A percentile compares a stretch with the other conserved stretches of the same genome.
phyloP scores from a whole-genome alignment of 2,329 filamentous ascomycete species.

The Trichoderma oligosporum region DNA sequence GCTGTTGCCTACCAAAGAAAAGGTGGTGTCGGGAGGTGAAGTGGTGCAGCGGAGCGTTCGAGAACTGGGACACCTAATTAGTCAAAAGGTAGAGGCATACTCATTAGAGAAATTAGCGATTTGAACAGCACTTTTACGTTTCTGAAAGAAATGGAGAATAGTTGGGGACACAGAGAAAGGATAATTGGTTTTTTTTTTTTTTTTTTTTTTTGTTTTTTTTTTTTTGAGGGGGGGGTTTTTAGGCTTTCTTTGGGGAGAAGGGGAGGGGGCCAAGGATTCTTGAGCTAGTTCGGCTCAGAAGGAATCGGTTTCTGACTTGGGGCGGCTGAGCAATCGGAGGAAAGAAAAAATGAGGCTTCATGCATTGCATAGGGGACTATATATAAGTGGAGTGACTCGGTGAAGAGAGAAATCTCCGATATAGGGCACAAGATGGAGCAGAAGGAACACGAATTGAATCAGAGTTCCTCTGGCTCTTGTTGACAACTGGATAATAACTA shows the following conservation, averaged over 20 bases:
- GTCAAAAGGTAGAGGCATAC: constrained; percentile 77
- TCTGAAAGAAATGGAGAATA: not conserved
- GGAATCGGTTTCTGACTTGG: not conserved
- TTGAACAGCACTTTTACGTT: constrained; percentile 37
- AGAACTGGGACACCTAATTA: constrained; percentile 73
- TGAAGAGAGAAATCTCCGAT: not conserved
- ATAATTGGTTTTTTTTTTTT: not conserved
- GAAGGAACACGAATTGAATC: no score
- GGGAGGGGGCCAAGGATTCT: constrained; percentile 2
- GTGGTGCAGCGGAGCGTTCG: constrained; percentile 63
- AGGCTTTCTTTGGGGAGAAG: not conserved
- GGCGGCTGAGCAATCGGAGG: not conserved
- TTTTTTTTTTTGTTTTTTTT: not conserved
- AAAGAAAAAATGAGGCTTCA: constrained; percentile 2
- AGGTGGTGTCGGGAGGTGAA: constrained; percentile 67
- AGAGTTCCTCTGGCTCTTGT: not conserved
- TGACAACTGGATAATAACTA: not conserved
- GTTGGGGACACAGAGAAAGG: not conserved
- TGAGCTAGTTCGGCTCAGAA: constrained; percentile 10
- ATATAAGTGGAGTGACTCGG: constrained; percentile 1
- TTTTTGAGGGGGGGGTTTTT: not conserved
- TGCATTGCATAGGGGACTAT: constrained; percentile 6
- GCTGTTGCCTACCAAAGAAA: constrained; percentile 46
- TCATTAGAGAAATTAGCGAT: constrained; percentile 73
- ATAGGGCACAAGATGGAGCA: not conserved